Percentiles rank a stretch among this genome's conserved stretches.
Conservation (phyloP, 202 grass and related monocot species). For the Zoysia matrella region DNA sequence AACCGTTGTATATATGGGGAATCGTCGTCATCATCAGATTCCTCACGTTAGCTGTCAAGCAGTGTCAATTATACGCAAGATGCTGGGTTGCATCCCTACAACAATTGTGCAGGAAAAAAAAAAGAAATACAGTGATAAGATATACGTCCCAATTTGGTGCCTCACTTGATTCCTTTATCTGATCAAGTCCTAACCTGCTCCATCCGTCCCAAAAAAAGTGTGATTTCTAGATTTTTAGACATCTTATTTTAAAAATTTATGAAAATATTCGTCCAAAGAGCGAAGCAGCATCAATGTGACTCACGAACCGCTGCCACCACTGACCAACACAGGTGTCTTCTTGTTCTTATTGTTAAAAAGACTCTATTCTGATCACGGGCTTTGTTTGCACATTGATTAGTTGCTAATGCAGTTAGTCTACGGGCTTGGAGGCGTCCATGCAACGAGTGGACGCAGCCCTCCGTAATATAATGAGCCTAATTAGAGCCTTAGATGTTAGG, state of each 20-base stretch:
- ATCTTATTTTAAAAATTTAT: too few relatives aligned
- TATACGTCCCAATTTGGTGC: conserved; percentile 1
- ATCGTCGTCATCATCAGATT: conserved; percentile 37
- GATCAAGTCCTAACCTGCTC: not conserved
- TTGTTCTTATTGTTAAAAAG: not conserved
- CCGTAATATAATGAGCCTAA: conserved; percentile 22
- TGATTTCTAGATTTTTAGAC: too few relatives aligned
- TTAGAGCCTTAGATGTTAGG: conserved; percentile 4
- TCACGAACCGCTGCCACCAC: conserved; percentile 21
- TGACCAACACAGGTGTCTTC: not conserved
- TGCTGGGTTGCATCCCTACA: conserved; percentile 44
- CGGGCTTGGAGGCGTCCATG: conserved; percentile 21
- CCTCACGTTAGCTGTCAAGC: conserved; percentile 31
- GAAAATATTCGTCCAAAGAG: conserved; percentile 11
- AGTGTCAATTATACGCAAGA: conserved; percentile 45
- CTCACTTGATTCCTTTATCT: conserved; percentile 28
- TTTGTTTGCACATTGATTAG: conserved; percentile 19
- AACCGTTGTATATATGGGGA: not conserved
- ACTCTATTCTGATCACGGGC: not conserved
- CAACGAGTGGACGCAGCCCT: conserved; percentile 38
- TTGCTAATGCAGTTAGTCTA: not conserved
- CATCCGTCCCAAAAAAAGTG: too few relatives aligned
- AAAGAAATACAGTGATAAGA: not conserved
- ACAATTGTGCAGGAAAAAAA: conserved; percentile 34
- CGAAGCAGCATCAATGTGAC: conserved; percentile 45